Evolutionary conservation across 2,329 filamentous ascomycete genomes (phyloP).

Genomic region (Gremmenia infestans): DNA sequence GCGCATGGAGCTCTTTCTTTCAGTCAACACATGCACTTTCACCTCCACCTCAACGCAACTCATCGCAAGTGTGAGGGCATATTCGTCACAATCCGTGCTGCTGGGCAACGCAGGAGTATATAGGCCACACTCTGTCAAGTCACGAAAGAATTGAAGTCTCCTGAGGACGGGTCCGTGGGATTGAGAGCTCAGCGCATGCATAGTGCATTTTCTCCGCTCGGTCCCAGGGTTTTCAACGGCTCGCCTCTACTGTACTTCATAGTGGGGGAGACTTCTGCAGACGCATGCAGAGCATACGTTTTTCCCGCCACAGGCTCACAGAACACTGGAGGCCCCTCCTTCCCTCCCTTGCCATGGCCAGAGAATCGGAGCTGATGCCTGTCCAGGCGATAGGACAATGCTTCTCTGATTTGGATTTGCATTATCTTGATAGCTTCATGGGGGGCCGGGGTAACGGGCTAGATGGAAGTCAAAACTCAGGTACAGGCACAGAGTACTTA

Average conservation of each 20-base stretch:
- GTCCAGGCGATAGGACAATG: slow-evolving; percentile 18
- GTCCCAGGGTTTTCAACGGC: neutral
- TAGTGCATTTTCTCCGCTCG: neutral
- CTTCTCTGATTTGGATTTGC: neutral
- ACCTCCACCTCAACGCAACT: neutral
- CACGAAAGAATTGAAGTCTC: neutral
- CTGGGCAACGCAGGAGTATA: neutral
- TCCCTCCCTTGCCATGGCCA: neutral
- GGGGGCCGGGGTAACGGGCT: neutral
- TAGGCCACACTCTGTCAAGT: neutral
- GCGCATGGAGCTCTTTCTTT: neutral
- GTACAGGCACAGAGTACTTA: slow-evolving; percentile 1
- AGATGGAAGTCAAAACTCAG: slow-evolving; percentile 4
- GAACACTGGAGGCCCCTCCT: neutral
- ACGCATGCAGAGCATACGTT: neutral
- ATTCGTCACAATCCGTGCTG: neutral
- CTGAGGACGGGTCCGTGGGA: neutral
- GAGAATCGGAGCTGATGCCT: slow-evolving; percentile 6
- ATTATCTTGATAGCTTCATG: neutral
- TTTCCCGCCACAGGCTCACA: neutral
- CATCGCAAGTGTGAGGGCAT: neutral
- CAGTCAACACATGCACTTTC: neutral
- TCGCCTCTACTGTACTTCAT: neutral
- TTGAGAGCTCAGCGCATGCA: neutral
- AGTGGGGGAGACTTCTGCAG: neutral